A percentile compares a stretch with the other conserved stretches of the same genome.
phyloP scores from a whole-genome alignment of 768 basidiomycete genomes.

The Phallus indusiatus region DNA sequence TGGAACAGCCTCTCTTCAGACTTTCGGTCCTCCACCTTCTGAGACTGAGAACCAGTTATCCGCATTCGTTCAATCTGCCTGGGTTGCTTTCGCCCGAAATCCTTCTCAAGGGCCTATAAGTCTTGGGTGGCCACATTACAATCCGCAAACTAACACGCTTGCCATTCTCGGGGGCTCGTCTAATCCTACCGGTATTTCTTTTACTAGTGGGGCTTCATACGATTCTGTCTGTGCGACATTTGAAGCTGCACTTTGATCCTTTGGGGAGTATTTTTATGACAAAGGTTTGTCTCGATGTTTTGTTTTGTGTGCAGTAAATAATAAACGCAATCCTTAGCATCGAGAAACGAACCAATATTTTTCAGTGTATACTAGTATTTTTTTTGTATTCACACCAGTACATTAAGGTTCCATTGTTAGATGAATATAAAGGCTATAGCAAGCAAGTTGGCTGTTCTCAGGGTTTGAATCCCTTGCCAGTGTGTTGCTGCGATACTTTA shows the following conservation, averaged over 20 bases:
- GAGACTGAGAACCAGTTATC: constrained; percentile 22
- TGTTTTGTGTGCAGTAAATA: too few relatives aligned
- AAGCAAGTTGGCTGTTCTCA: too few relatives aligned
- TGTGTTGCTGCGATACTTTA: too few relatives aligned
- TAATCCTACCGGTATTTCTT: not conserved
- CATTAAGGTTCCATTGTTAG: too few relatives aligned
- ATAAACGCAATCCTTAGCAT: too few relatives aligned
- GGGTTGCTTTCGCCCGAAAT: constrained; percentile 34
- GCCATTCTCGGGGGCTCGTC: not conserved
- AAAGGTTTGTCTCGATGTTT: not conserved
- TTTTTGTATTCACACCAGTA: too few relatives aligned
- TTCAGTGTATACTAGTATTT: too few relatives aligned
- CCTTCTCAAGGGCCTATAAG: constrained; percentile 21
- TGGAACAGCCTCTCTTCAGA: constrained; percentile 10
- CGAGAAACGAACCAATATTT: too few relatives aligned
- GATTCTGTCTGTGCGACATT: not conserved
- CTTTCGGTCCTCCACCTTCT: constrained; percentile 12
- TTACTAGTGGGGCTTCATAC: not conserved
- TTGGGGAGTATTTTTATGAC: not conserved
- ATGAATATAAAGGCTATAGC: too few relatives aligned
- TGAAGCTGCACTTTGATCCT: not conserved
- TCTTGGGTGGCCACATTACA: constrained; percentile 20
- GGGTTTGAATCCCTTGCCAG: too few relatives aligned
- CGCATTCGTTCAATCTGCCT: constrained; percentile 26
- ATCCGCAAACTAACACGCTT: constrained; percentile 23